Percentiles rank a stretch among this genome's conserved stretches.
phyloP scores from a whole-genome alignment of 805 yeast species.

The Myxozyma kluyveri region DNA sequence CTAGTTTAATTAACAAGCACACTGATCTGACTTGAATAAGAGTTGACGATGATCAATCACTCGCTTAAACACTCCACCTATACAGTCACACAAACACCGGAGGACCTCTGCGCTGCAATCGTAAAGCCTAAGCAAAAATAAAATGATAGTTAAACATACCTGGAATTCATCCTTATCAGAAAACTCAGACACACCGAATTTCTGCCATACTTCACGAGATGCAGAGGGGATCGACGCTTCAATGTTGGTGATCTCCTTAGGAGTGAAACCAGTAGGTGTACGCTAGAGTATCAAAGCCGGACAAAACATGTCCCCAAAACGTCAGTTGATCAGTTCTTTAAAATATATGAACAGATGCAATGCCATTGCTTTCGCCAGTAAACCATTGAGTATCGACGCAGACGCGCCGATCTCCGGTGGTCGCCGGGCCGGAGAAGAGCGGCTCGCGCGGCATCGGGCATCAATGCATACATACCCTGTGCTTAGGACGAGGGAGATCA shows the following conservation, averaged over 20 bases:
- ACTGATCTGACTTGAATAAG: no score
- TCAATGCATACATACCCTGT: slow-evolving; percentile 17
- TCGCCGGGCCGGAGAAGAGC: background rate
- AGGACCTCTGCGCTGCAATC: background rate
- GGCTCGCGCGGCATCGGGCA: no score
- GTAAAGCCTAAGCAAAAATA: background rate
- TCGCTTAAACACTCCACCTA: no score
- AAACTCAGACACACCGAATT: slow-evolving; percentile 57
- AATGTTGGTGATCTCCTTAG: slow-evolving; percentile 78
- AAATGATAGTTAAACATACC: slow-evolving; percentile 13
- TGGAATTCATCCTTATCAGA: slow-evolving; percentile 52
- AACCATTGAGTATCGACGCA: background rate
- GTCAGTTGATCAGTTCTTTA: background rate
- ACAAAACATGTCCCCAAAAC: background rate
- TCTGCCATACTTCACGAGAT: slow-evolving; percentile 75
- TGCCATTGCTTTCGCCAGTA: background rate
- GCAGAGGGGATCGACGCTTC: slow-evolving; percentile 78
- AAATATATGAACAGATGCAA: background rate
- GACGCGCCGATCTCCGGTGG: background rate
- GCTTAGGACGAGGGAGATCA: slow-evolving; percentile 25
- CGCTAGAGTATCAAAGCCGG: slow-evolving; percentile 42
- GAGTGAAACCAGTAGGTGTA: slow-evolving; percentile 86
- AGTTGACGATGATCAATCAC: no score
- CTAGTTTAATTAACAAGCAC: no score
- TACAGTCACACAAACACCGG: background rate